phyloP scores from a whole-genome alignment of 164 flowering plant species.

The Macadamia tetraphylla region DNA sequence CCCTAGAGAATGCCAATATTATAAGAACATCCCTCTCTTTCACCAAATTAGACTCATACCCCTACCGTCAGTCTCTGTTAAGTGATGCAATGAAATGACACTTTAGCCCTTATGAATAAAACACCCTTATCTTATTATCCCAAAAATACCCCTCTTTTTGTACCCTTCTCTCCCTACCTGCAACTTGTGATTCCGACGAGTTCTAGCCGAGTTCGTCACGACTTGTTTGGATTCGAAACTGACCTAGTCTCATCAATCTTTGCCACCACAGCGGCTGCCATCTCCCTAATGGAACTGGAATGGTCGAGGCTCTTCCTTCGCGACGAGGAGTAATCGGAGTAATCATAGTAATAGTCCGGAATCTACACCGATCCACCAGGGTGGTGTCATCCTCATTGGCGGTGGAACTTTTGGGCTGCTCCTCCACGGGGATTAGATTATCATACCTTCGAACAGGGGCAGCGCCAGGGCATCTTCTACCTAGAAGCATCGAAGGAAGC shows the following conservation, averaged over 20 bases:
- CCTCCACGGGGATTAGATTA: conserved; percentile 59
- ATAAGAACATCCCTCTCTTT: too few relatives aligned
- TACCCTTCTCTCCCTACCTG: too few relatives aligned
- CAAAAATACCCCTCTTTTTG: too few relatives aligned
- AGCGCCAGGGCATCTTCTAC: conserved; percentile 59
- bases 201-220: not conserved
- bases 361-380: conserved; percentile 84
- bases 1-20: too few relatives aligned
- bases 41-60: too few relatives aligned
- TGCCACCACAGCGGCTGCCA: too few relatives aligned
- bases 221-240: conserved; percentile 47
- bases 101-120: too few relatives aligned
- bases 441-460: conserved; percentile 42
- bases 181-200: too few relatives aligned
- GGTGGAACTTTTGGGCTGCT: conserved; percentile 6
- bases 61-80: too few relatives aligned
- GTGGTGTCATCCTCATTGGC: conserved; percentile 36
- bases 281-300: too few relatives aligned
- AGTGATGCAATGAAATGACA: too few relatives aligned
- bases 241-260: conserved; percentile 20
- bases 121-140: too few relatives aligned
- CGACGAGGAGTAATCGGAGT: conserved; percentile 39
- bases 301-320: conserved; percentile 32
- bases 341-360: conserved; percentile 66
- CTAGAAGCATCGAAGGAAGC: conserved; percentile 65